phyloP scores from a whole-genome alignment of 257 asterid species.

The Jacaranda copaia region DNA sequence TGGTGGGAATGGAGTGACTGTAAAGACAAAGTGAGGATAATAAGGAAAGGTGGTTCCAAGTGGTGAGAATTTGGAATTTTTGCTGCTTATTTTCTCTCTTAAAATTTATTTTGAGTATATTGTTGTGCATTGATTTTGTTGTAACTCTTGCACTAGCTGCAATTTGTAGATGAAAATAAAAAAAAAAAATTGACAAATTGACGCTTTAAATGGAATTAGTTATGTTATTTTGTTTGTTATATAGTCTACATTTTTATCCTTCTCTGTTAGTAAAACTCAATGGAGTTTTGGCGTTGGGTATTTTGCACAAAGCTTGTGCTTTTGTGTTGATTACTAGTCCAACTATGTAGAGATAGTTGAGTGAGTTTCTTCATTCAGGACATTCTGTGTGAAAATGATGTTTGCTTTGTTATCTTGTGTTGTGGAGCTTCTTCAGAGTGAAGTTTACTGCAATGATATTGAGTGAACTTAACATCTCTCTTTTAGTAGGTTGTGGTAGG shows the following conservation, averaged over 20 bases:
- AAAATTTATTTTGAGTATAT: not conserved
- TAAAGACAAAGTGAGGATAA: constrained; percentile 59
- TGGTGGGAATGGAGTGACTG: constrained; percentile 70
- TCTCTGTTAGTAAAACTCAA: not conserved
- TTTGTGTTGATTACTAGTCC: not conserved
- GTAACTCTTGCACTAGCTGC: not conserved
- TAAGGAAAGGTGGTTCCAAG: not conserved
- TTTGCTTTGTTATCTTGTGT: not conserved
- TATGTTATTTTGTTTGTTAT: not conserved
- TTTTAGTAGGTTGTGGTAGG: not conserved
- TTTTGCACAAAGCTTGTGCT: not conserved
- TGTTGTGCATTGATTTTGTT: not conserved
- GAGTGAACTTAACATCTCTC: too few relatives aligned
- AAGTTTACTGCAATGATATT: too few relatives aligned
- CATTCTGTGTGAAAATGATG: not conserved
- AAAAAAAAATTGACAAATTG: not conserved
- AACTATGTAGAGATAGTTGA: not conserved
- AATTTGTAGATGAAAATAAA: not conserved
- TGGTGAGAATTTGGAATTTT: not conserved
- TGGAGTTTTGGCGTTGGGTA: not conserved
- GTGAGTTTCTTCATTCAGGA: not conserved
- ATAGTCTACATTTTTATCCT: not conserved
- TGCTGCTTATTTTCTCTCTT: not conserved
- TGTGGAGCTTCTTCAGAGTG: not conserved
- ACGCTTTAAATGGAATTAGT: not conserved